Percentiles rank a stretch among this genome's conserved stretches.
These are phyloP conservation scores for Trichosporon ovoides DNA, from an alignment of 1,284 basidiomycete genomes.

Conservation along the genomic window DNA sequence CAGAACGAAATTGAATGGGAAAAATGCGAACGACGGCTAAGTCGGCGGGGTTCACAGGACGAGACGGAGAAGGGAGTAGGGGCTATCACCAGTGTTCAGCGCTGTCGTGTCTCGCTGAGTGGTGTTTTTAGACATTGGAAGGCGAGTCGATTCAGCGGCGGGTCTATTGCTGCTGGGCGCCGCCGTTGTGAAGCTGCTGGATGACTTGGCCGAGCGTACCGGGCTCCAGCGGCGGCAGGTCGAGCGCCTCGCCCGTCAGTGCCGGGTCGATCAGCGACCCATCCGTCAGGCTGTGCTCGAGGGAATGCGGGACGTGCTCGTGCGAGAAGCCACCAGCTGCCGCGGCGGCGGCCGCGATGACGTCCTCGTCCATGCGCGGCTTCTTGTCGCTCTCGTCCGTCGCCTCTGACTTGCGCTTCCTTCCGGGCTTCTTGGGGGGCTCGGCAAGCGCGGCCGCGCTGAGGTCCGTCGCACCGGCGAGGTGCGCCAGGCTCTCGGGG, in stretches of 20 bases:
- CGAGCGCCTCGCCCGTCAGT: slow-evolving; percentile 17
- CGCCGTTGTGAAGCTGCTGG: slow-evolving; percentile 19
- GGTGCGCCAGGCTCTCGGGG: slow-evolving; percentile 15
- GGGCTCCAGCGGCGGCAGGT: slow-evolving; percentile 15
- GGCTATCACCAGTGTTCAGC: not conserved
- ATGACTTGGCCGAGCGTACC: slow-evolving; percentile 24
- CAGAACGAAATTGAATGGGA: not conserved
- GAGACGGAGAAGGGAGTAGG: not conserved
- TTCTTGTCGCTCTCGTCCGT: slow-evolving; percentile 19
- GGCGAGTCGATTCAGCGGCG: not conserved
- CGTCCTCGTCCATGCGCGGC: slow-evolving; percentile 15
- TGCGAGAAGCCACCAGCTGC: not conserved
- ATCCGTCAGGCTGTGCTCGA: slow-evolving; percentile 7
- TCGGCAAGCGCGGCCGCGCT: slow-evolving; percentile 10
- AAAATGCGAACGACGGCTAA: not conserved
- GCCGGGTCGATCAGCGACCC: slow-evolving; percentile 27
- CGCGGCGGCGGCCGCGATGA: slow-evolving; percentile 15
- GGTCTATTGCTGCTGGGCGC: slow-evolving; percentile 12
- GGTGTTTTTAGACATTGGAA: not conserved
- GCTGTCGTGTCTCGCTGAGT: not conserved
- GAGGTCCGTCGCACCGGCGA: slow-evolving; percentile 8
- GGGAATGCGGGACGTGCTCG: slow-evolving; percentile 12
- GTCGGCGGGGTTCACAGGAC: not conserved
- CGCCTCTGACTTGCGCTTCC: slow-evolving; percentile 21
- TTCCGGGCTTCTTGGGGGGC: slow-evolving; percentile 14